Evolutionary conservation across 2,329 filamentous ascomycete species (phyloP), one percentile per base, ranked within the genome.

Genomic region (Microcyclosporella mali): DNA sequence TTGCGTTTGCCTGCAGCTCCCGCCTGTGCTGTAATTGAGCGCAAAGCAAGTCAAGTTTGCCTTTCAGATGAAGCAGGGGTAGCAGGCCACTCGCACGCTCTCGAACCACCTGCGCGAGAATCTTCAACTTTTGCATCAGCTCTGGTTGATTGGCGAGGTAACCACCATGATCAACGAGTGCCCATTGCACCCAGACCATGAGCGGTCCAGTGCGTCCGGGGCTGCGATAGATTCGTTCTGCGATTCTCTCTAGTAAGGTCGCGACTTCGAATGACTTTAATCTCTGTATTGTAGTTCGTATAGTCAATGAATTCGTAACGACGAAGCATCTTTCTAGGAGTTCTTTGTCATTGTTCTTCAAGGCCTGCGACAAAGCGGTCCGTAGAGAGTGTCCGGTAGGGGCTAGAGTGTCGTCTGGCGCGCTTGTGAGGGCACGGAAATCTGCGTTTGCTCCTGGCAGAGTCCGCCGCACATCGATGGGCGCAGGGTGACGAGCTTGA

Each of bases 171-270:
- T 86, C 83, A 27, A 95, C 81, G 41, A 95, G 78, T 1, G 88
- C 90, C 87, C 88, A 95, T 67, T 95, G 89, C 33, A 97, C 85
- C 89, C 92, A 98, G 12, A 85, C 79, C 77, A 95, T 89, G 25
- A 98, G 78, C 60, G 83, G 86, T 39, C 89, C 88, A 11, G 92
- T 90, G 41, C 92, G 80, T 3, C 90, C 92, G 1, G 92, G 92
- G 33, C 88, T 81, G 53, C 84, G 79, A 66, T 95, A 84, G 62
- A 98, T 78, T 46, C 89, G 79, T 55, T 94, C 85, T 7, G 92
- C 87, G 39, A 98, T 77, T 65, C 87, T 88, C 58, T 82, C 81
- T 44, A 98, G 78, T 8, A 98, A 76, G 6, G 71, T 76, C 28
- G 81, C 83, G 6, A 92, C 89, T 17, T 95, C 79, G 2, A 81